Conservation (phyloP, 805 yeast species). For the Diddensiella santjacobensis region DNA sequence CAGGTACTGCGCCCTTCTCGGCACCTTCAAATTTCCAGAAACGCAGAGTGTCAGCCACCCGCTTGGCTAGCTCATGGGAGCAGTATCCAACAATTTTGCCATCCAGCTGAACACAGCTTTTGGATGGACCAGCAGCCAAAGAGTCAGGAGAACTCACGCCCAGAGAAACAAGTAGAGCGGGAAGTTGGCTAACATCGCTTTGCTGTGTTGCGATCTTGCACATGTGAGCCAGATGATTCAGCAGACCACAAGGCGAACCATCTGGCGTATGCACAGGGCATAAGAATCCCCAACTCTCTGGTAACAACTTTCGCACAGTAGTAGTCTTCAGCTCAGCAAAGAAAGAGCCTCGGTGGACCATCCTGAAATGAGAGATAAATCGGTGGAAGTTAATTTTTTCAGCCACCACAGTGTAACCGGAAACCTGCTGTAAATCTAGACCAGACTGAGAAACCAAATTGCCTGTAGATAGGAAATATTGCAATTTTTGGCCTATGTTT, state of each 20-base stretch:
- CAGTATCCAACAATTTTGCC: conserved; percentile 94
- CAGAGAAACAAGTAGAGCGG: conserved; percentile 58
- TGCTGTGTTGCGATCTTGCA: conserved; percentile 79
- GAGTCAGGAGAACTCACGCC: conserved; percentile 73
- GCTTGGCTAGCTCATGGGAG: conserved; percentile 78
- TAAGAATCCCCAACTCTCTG: conserved; percentile 98
- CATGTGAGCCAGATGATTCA: conserved; percentile 94
- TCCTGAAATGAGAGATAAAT: conserved; percentile 96
- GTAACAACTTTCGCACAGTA: conserved; percentile 90
- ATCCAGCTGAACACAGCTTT: conserved; percentile 89
- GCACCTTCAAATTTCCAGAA: conserved; percentile 85
- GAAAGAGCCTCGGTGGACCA: conserved; percentile 99
- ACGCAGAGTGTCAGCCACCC: conserved; percentile 85
- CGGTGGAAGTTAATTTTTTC: conserved; percentile 97
- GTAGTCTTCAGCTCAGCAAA: conserved; percentile 97
- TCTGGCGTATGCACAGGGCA: conserved; percentile 99
- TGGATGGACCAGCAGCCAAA: conserved; percentile 71
- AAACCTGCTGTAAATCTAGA: conserved; percentile 93
- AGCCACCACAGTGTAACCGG: conserved; percentile 98
- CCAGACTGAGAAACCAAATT: conserved; percentile 96
- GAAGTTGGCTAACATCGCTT: conserved; percentile 69
- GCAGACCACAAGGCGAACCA: conserved; percentile 98
- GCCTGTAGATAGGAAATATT: conserved; percentile 94
- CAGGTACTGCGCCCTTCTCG: conserved; percentile 60
- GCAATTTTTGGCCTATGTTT: conserved; percentile 91